Conservation (phyloP, 2,329 filamentous ascomycete genomes). For the Mollisia scopiformis region DNA sequence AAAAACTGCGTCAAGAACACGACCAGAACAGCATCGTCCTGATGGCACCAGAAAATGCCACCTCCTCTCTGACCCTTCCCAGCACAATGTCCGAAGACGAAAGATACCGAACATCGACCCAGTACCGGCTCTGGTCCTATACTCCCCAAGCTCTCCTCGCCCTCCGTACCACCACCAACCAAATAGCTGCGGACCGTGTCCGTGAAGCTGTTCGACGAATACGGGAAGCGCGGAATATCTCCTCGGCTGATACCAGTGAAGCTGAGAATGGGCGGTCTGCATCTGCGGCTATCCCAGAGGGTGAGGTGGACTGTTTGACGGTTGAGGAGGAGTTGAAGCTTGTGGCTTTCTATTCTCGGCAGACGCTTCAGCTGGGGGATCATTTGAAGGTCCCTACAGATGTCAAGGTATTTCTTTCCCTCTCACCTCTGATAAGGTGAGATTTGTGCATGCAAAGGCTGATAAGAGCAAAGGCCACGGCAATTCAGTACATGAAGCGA, state of each 20-base stretch:
- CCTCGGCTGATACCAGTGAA: constrained; percentile 34
- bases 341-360: constrained; percentile 76
- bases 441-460: no score
- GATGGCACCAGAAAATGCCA: not conserved
- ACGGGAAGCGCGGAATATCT: constrained; percentile 41
- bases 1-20: not conserved
- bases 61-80: not conserved
- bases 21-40: not conserved
- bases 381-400: constrained; percentile 63
- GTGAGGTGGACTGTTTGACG: constrained; percentile 76
- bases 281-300: constrained; percentile 32
- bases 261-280: constrained; percentile 37
- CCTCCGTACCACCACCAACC: constrained; percentile 78
- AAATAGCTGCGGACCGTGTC: constrained; percentile 72
- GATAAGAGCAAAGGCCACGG: constrained; percentile 36
- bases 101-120: constrained; percentile 85
- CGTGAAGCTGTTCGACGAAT: constrained; percentile 56
- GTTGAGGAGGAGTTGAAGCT: constrained; percentile 82
- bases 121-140: constrained; percentile 93
- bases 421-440: not conserved
- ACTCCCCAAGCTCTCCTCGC: constrained; percentile 71
- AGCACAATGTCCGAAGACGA: constrained; percentile 69
- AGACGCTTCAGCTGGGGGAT: constrained; percentile 59
- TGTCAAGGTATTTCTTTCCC: constrained; percentile 52
- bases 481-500: constrained; percentile 72